phyloP scores from a whole-genome alignment of 805 yeast genomes.

The Yueomyces sp. region DNA sequence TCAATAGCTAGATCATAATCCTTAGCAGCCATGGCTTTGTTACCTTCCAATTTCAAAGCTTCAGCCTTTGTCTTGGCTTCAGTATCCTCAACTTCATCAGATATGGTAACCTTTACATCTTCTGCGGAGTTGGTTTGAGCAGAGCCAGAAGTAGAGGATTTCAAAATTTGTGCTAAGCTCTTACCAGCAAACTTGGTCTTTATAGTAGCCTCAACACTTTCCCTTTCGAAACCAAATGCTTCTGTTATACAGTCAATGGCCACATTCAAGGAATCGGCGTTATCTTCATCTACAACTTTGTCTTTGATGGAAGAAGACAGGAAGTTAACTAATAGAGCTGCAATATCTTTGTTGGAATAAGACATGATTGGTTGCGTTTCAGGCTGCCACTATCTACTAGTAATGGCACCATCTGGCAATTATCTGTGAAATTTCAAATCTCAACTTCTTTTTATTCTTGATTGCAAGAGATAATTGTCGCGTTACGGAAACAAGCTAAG shows the following conservation, averaged over 20 bases:
- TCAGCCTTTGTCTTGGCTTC: constrained; percentile 67
- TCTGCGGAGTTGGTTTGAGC: constrained; percentile 6
- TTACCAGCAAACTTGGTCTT: constrained; percentile 33
- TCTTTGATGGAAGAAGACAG: constrained; percentile 42
- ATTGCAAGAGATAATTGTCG: no score
- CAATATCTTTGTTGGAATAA: constrained; percentile 42
- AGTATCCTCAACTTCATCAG: constrained; percentile 26
- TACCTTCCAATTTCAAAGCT: constrained; percentile 71
- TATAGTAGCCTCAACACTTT: constrained; percentile 26
- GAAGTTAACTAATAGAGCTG: constrained; percentile 60
- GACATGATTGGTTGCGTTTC: constrained; percentile 20
- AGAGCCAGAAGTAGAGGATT: constrained; percentile 9
- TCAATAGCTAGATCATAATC: constrained; percentile 60
- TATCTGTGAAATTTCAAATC: no score
- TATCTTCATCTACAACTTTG: constrained; percentile 61
- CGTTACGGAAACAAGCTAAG: no score
- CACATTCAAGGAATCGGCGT: constrained; percentile 75
- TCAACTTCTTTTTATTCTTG: no score
- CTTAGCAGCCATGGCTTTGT: constrained; percentile 70
- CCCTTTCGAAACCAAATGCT: constrained; percentile 57
- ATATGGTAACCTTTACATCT: constrained; percentile 29
- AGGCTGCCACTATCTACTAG: no score
- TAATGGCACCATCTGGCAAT: no score
- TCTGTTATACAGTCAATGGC: constrained; percentile 87
- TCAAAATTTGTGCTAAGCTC: constrained; percentile 24